Evolutionary conservation across 129 eudicot species (phyloP).

Genomic region (Helianthus annuus): DNA sequence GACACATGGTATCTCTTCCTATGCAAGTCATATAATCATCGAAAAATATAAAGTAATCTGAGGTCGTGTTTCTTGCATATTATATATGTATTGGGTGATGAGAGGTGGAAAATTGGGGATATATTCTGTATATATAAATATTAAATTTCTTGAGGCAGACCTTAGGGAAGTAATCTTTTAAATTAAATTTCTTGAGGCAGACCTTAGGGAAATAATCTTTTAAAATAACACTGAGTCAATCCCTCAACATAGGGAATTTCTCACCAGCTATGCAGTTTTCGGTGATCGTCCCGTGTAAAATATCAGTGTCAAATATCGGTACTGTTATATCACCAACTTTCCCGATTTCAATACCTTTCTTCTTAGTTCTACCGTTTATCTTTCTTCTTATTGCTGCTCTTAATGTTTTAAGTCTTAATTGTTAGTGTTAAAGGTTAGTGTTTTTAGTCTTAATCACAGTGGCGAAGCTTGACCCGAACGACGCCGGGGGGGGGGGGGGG

Average conservation of each 20-base stretch:
- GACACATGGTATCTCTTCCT: conserved; percentile 46
- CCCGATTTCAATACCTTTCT: too few relatives aligned
- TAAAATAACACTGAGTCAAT: conserved; percentile 12
- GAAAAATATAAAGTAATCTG: neutral
- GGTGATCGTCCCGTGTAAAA: too few relatives aligned
- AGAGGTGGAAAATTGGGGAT: conserved; percentile 31
- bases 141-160: conserved; percentile 17
- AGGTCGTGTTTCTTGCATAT: conserved; percentile 31
- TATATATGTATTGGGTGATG: conserved; percentile 14
- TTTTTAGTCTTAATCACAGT: too few relatives aligned
- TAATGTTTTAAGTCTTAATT: too few relatives aligned
- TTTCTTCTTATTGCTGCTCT: too few relatives aligned
- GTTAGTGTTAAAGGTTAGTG: too few relatives aligned
- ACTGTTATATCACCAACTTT: too few relatives aligned
- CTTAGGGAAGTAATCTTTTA: conserved; percentile 23
- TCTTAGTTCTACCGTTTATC: too few relatives aligned
- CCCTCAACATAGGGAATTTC: conserved; percentile 21
- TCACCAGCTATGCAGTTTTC: neutral
- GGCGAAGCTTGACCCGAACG: too few relatives aligned
- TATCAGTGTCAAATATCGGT: too few relatives aligned
- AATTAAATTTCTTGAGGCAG: conserved; percentile 14
- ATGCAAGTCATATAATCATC: conserved; percentile 26
- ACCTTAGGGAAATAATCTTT: conserved; percentile 24
- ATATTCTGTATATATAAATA: conserved; percentile 36
- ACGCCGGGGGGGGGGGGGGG: too few relatives aligned